Base-by-base conservation (phyloP, 208 protist species). In the Wallacemonas sp. region DNA sequence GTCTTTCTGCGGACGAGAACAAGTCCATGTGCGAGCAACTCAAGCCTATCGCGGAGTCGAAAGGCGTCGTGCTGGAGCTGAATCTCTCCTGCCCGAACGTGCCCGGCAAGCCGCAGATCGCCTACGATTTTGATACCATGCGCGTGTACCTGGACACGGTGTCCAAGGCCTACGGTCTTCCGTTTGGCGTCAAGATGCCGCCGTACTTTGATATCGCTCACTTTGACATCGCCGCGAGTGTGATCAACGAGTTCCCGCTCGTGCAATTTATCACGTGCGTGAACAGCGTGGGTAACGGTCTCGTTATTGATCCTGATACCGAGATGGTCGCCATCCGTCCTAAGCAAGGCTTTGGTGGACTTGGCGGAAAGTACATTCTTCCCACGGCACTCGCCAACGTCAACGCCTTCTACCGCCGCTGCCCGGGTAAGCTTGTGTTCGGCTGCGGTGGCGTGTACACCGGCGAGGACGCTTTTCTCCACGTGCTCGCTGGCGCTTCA, bases 21-120 rank as follows among this genome's bases (percentile, higher is more conserved):
- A 78, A 77, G 53, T 66, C 27, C 45, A 96, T 96, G 88, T 80
- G 79, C 59, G 21, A 33, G 19, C 45, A 53, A 2, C 84, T 96
- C 17, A 71, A 62, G 11, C 61, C 79, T 1, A 62, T 93, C 22
- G 79, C 83, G 39, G 68, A 75, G 42, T 74, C 79, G 58, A 89
- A 80, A 63, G 79, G 79, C 11, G 76, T 88, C 19, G 59, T 93
- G 17, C 67, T 96, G 21, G 87, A 96, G 77, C 73, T 96, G 47
- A 96, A 96, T 54, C 69, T 96, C 24, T 93, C 90, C 3, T 96
- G 90, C 73, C 90, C 90, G 12, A 96, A 96, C 70, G 86, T 96
- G 9, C 88, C 88, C 1, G 90, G 90, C 38, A 94, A 94, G 68
- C 88, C 90, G 70, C 86, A 93, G 79, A 77, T 96, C n/a, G 87